Evolutionary conservation across 2,329 filamentous ascomycete species (phyloP), one percentile per base, ranked within the genome.

Genomic region (Botrytis sinoallii): DNA sequence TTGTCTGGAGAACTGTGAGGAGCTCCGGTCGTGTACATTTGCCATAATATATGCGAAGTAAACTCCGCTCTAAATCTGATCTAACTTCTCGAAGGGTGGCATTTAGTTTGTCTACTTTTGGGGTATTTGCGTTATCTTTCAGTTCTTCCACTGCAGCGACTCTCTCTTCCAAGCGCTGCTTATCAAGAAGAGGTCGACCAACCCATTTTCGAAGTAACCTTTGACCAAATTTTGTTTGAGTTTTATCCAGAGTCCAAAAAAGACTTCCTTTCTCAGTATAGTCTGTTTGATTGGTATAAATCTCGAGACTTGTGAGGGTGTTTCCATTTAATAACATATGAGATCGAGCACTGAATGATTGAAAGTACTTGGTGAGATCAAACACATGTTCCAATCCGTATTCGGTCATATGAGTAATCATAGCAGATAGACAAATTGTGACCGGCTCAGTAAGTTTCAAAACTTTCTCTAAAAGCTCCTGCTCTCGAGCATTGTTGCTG

Each of bases 281-380:
- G 80, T 98, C 95, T 0, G 95, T 98, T 79, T 94, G 90, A 77
- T 99, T 99, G 75, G 95, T 92, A 81, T 98, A 99, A 2, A 99
- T 94, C 81, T 99, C 96, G 20, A 99, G 87, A 79, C 94, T 97
- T 67, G 94, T 95, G 55, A 99, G 85, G 0, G 95, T 98, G 72
- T 97, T 99, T 63, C 95, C 96, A 80, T 97, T 98, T 75, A 99
- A 85, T 6, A 98, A 86, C 96, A 99, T 98, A 80, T 98, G 95
- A 22, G 95, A 95, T 55, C 95, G 88, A 12, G 95, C 93, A 78
- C 93, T 97, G 83, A 99, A 99, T 3, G 94, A 94, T 78, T 97
- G 92, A 80, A 99, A 99, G 84, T 98, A 97, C 79, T 97, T 97
- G 2, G 96, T 98, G 61, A 99, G 85, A 79, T 97, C 92, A 78